These are phyloP conservation scores for Guadua angustifolia DNA, from an alignment of 176 grass and related monocot genomes.

Conservation along the genomic window DNA sequence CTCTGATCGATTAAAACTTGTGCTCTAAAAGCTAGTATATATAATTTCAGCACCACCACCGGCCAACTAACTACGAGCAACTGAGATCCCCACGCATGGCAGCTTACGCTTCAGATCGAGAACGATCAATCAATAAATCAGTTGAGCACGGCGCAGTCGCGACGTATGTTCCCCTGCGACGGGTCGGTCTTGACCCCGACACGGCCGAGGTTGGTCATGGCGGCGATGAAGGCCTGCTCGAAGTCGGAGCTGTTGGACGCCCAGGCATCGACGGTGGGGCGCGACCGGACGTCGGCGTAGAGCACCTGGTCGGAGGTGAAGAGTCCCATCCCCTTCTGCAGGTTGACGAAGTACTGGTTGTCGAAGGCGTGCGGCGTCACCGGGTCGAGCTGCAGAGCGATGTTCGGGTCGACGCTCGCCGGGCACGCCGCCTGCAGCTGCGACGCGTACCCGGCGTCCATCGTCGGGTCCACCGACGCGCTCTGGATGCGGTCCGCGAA, in stretches of 20 bases:
- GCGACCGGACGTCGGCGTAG: constrained; percentile 64
- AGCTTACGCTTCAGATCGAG: not conserved
- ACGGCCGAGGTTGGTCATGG: constrained; percentile 75
- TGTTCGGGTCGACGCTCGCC: constrained; percentile 65
- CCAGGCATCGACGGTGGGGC: constrained; percentile 63
- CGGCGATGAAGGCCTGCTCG: constrained; percentile 61
- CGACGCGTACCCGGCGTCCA: constrained; percentile 62
- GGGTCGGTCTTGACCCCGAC: constrained; percentile 82
- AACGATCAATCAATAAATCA: not conserved
- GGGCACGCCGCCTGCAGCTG: constrained; percentile 78
- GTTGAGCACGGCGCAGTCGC: constrained; percentile 79
- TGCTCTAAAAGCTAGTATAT: constrained; percentile 36
- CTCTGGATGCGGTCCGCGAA: constrained; percentile 67
- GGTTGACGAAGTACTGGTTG: constrained; percentile 92
- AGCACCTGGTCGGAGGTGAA: constrained; percentile 86
- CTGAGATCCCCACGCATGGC: not conserved
- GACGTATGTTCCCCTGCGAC: constrained; percentile 71
- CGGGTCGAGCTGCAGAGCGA: constrained; percentile 75
- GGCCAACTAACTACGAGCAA: constrained; percentile 14
- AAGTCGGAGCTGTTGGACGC: constrained; percentile 59
- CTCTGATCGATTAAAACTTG: constrained; percentile 18
- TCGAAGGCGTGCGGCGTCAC: constrained; percentile 72
- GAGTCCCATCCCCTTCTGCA: constrained; percentile 68
- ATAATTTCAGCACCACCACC: not conserved
- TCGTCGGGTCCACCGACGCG: constrained; percentile 57